Evolutionary conservation across 164 flowering plant genomes (phyloP).

Genomic region (Tinospora cordifolia): DNA sequence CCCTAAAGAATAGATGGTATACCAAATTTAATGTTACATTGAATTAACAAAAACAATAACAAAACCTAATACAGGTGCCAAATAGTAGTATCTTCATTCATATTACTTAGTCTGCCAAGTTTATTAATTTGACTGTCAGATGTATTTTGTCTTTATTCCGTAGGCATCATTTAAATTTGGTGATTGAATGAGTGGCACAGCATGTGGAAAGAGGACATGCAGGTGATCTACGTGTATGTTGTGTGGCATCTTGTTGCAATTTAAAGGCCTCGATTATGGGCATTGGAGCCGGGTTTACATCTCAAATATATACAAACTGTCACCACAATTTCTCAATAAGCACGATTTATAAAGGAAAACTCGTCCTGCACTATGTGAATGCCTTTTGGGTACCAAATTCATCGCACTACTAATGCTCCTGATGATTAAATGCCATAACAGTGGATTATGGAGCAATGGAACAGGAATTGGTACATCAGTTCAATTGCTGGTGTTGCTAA

Average conservation of each 20-base stretch:
- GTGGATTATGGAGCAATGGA: constrained; percentile 88
- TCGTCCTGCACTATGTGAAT: background rate
- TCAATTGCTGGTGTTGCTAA: constrained; percentile 61
- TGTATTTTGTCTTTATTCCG: background rate
- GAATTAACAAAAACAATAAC: too few species aligned
- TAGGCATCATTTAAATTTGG: constrained; percentile 84
- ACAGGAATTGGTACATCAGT: constrained; percentile 62
- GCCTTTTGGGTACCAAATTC: constrained; percentile 3
- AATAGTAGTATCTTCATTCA: too few species aligned
- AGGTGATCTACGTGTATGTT: constrained; percentile 70
- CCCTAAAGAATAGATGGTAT: too few species aligned
- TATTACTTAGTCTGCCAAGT: background rate
- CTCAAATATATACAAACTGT: constrained; percentile 69
- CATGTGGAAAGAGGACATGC: constrained; percentile 74
- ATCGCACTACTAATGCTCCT: background rate
- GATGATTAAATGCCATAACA: constrained; percentile 34
- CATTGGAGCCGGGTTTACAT: constrained; percentile 72
- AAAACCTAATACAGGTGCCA: too few species aligned
- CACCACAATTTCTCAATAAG: constrained; percentile 69
- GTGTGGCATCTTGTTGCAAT: constrained; percentile 77
- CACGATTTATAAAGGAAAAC: constrained; percentile 15
- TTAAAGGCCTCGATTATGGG: constrained; percentile 90
- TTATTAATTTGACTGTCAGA: background rate
- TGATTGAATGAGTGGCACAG: constrained; percentile 61
- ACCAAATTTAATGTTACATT: too few species aligned